Base-by-base conservation (phyloP, 2,329 filamentous ascomycete genomes). In the Epichloe hybrida region DNA sequence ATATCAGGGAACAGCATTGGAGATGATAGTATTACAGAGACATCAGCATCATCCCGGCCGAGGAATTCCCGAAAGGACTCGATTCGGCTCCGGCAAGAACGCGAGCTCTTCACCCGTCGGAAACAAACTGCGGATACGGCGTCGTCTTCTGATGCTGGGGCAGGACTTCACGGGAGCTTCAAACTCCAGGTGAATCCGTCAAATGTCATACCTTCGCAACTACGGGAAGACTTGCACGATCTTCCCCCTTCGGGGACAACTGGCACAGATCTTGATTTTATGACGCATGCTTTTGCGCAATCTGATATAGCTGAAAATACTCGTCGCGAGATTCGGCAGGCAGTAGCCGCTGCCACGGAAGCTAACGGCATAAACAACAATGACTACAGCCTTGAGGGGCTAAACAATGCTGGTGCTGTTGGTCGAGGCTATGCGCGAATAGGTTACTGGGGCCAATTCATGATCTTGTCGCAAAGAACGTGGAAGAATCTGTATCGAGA, bases 401-500 rank as follows among this genome's bases (percentile, higher is more conserved):
- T 72, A 5, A 80, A 78, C 54, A 69, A 74, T 55, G 63, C 67
- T 27, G 76, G 76, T 48, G 77, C 77, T 8, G 79, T 88, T 57
- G 81, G 91, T 54, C 86, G 81, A 62, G 86, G 88, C 17, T 96
- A 94, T 66, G 79, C 81, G 52, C 87, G 93, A 53, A 77, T 96
- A 52, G 83, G 91, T 45, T 83, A 90, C 57, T 61, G 77, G 8
- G 77, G 84, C 42, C 93, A 98, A 66, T 97, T 98, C 67, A 63
- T 83, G 50, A 96, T 98, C 58, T 74, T 98, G 12, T 95, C 91
- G 0, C 78, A 83, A 60, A 81, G 93, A 44, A 98, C 93, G 0
- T 98, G 91, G 91, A 89, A 86, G 63, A 98, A 98, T 63, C 76
- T 98, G 6, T 97, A 98, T 72, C 83, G 93, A 52, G 96, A 98